Percentiles rank a stretch among this genome's conserved stretches.
Evolutionary conservation across 2,329 filamentous ascomycete species (phyloP).

Genomic region (Aspergillus calidoustus): DNA sequence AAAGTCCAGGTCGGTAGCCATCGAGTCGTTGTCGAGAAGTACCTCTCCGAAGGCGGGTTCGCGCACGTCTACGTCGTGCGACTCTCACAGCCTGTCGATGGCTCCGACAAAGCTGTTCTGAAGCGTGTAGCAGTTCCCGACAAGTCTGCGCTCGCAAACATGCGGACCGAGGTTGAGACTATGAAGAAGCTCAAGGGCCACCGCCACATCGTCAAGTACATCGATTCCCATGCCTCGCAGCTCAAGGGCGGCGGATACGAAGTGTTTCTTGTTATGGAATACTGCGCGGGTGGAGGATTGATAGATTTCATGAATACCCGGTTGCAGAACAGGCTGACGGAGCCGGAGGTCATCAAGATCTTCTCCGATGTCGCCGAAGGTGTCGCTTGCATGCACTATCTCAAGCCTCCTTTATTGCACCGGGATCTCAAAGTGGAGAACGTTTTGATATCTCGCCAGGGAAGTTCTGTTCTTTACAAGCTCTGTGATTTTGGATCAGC

Average conservation of each 20-base stretch:
- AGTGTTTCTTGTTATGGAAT: conserved; percentile 98
- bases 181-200: conserved; percentile 99
- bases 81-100: conserved; percentile 75
- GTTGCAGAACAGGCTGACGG: conserved; percentile 91
- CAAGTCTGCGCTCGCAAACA: conserved; percentile 89
- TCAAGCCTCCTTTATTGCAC: conserved; percentile 90
- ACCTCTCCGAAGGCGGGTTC: conserved; percentile 96
- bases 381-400: conserved; percentile 98
- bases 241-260: conserved; percentile 92
- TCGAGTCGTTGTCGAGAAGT: conserved; percentile 92
- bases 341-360: conserved; percentile 96
- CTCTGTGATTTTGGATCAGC: conserved; percentile 97
- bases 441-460: conserved; percentile 78
- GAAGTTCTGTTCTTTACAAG: conserved; percentile 79
- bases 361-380: conserved; percentile 96
- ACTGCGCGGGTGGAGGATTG: conserved; percentile 88
- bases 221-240: conserved; percentile 97
- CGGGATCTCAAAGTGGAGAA: conserved; percentile 98
- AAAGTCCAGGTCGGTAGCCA: conserved; percentile 96
- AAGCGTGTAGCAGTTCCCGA: conserved; percentile 97
- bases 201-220: conserved; percentile 94
- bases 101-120: conserved; percentile 80
- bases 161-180: conserved; percentile 98
- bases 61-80: conserved; percentile 98
- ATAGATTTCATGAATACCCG: conserved; percentile 99